Evolutionary conservation across 2,329 filamentous ascomycete species (phyloP), one percentile per base, ranked within the genome.

Genomic region (Botryotinia narcissicola): DNA sequence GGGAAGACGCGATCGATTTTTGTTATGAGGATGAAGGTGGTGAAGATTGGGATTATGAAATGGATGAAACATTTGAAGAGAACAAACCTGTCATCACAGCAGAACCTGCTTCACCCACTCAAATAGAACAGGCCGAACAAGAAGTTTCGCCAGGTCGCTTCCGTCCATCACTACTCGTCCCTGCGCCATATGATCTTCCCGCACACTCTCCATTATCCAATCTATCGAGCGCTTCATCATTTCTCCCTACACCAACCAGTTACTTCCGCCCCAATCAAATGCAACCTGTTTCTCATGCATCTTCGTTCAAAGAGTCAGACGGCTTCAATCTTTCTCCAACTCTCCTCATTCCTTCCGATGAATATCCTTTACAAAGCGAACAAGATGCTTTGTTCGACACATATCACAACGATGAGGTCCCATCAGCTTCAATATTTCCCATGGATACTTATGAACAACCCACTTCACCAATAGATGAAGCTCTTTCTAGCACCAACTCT

Each of bases 1-100:
- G 90, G 90, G 90, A 92, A 78, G 89, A 91, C 70, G 89, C 89
- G 75, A 91, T 92, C 75, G 90, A 92, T 79, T 92, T 91, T 80
- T 91, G 88, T 79, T 92, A 92, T 78, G 89, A 91, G 76, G 88
- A 92, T 77, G 90, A 89, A 76, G 89, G 86, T 20, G 90, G 92
- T 80, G 90, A 89, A 12, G 85, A 91, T 80, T 91, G 88, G 78
- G 87, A 91, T 75, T 91, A 90, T 77, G 86, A 89, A 62, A 91
- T 89, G 89, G 88, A 90, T 73, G 86, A 87, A 25, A 83, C 85
- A 4, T 90, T 88, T 0, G 77, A 87, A 70, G 88, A 90, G 18
- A 75, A 75, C 66, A 74, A 83, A 59, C 79, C 77, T 37, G 63
- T 64, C 32, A 74, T 70, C 25, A 37, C 62, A 12, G 32, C 29